These are phyloP conservation scores for Catharanthus roseus DNA, from an alignment of 257 asterid genomes.

Conservation along the genomic window DNA sequence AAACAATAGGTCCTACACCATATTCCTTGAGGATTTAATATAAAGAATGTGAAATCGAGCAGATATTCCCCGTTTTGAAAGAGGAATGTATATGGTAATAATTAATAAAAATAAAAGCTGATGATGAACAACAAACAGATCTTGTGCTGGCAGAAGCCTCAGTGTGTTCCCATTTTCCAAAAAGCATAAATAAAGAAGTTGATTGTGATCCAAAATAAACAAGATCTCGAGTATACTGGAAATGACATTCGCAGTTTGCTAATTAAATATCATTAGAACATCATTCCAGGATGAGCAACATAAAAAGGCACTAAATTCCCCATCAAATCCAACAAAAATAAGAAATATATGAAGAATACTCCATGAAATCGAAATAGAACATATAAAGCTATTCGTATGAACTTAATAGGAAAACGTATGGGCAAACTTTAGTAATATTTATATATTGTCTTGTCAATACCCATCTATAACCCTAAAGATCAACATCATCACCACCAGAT, in stretches of 20 bases:
- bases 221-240: too few relatives aligned
- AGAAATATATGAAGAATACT: neutral
- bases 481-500: neutral
- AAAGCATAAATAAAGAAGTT: neutral
- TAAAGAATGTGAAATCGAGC: neutral
- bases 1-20: neutral
- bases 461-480: neutral
- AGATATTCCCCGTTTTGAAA: neutral
- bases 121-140: neutral
- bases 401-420: neutral
- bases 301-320: neutral
- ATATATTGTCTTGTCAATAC: neutral
- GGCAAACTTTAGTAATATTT: neutral
- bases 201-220: neutral
- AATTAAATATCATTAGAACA: neutral
- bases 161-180: neutral
- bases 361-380: too few relatives aligned
- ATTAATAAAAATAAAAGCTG: neutral
- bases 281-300: neutral
- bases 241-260: neutral
- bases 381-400: too few relatives aligned
- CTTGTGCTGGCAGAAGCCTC: neutral
- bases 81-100: neutral
- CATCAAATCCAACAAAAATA: neutral
- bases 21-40: neutral